Conservation (phyloP, 257 asterid species). For the Capsicum chinense region DNA sequence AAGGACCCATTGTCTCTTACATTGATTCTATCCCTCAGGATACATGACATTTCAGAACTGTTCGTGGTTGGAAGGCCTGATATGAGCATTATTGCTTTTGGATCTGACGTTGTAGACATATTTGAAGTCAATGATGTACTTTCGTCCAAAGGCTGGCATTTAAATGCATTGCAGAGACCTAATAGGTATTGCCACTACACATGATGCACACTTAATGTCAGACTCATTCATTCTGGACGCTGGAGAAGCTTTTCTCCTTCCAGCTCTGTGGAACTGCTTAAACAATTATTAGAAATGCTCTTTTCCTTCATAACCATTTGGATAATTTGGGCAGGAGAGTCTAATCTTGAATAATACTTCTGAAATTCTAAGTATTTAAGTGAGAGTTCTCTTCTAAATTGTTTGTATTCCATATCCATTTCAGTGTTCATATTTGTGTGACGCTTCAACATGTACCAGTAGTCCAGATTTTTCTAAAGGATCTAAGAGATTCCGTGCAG, state of each 20-base stretch:
- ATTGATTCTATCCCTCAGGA: constrained; percentile 43
- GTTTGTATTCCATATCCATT: constrained; percentile 25
- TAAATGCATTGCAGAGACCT: constrained; percentile 97
- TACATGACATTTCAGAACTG: constrained; percentile 73
- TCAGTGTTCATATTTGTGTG: constrained; percentile 94
- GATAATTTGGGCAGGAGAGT: background rate
- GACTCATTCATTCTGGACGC: background rate
- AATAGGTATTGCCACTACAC: constrained; percentile 60
- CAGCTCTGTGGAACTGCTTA: background rate
- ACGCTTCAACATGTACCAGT: constrained; percentile 90
- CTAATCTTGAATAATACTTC: background rate
- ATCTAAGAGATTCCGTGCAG: constrained; percentile 68
- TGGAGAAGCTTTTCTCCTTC: background rate
- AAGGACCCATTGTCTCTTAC: background rate
- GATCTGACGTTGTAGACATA: constrained; percentile 77
- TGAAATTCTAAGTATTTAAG: background rate
- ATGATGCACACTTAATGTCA: constrained; percentile 10
- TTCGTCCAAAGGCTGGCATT: constrained; percentile 96
- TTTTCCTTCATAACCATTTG: constrained; percentile 22
- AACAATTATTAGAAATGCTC: background rate
- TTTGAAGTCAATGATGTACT: constrained; percentile 89
- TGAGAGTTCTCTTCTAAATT: constrained; percentile 21
- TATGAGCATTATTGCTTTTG: constrained; percentile 96
- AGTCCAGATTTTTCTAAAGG: constrained; percentile 72
- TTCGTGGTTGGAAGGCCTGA: constrained; percentile 88